These are phyloP conservation scores for Lentinula boryana DNA, from an alignment of 768 basidiomycete genomes.

Conservation along the genomic window DNA sequence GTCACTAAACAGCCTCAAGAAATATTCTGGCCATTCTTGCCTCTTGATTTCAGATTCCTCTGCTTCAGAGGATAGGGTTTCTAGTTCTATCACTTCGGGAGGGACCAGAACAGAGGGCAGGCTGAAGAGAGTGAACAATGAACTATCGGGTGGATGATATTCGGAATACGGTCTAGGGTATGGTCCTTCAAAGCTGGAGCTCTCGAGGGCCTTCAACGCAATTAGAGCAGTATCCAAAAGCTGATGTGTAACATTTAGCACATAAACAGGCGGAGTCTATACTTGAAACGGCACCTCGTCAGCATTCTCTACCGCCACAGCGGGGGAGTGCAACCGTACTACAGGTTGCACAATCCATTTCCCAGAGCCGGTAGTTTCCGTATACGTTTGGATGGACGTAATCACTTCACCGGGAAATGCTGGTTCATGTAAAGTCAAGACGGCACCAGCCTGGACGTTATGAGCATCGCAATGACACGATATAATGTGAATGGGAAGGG, in stretches of 20 bases:
- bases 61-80: constrained; percentile 59
- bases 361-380: constrained; percentile 48
- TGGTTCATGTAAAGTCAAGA: constrained; percentile 55
- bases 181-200: constrained; percentile 52
- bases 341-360: constrained; percentile 67
- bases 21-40: constrained; percentile 78
- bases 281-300: constrained; percentile 47
- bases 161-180: constrained; percentile 63
- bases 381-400: constrained; percentile 63
- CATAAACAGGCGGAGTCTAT: not conserved
- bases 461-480: not conserved
- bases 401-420: constrained; percentile 65
- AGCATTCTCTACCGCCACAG: constrained; percentile 38
- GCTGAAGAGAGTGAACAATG: constrained; percentile 45
- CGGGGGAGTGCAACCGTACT: constrained; percentile 42
- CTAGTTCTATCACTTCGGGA: constrained; percentile 81
- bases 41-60: constrained; percentile 72
- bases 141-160: constrained; percentile 35
- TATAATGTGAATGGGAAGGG: not conserved
- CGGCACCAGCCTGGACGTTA: constrained; percentile 52
- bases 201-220: constrained; percentile 56
- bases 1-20: constrained; percentile 60
- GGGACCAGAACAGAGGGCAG: constrained; percentile 81
- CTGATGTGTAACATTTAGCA: constrained; percentile 18
- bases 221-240: constrained; percentile 68